Conservation (phyloP, 2,329 filamentous ascomycete species). For the Aspergillus brasiliensis region DNA sequence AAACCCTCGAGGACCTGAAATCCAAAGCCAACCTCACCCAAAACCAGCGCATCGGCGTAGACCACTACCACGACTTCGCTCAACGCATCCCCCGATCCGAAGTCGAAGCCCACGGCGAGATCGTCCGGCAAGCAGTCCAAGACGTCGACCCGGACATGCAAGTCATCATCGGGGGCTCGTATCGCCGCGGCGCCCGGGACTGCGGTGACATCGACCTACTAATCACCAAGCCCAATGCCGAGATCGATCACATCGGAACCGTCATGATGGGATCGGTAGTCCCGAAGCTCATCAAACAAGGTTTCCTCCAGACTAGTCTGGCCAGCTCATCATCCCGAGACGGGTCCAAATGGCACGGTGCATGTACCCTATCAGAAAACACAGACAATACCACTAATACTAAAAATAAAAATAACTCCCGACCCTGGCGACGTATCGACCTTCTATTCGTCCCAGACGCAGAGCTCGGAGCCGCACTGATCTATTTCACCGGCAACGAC, state of each 20-base stretch:
- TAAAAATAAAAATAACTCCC: conserved; percentile 26
- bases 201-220: conserved; percentile 86
- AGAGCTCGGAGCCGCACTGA: conserved; percentile 78
- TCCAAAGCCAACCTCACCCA: conserved; percentile 63
- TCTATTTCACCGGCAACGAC: conserved; percentile 97
- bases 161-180: conserved; percentile 79
- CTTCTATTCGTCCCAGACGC: conserved; percentile 77
- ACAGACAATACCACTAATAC: no score
- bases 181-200: conserved; percentile 72
- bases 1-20: conserved; percentile 71
- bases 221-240: conserved; percentile 68
- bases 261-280: conserved; percentile 68
- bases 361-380: conserved; percentile 71
- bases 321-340: conserved; percentile 58
- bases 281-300: conserved; percentile 57
- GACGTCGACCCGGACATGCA: conserved; percentile 65
- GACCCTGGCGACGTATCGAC: conserved; percentile 78
- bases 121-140: conserved; percentile 63
- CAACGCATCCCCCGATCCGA: conserved; percentile 76
- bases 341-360: conserved; percentile 87
- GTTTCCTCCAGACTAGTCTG: conserved; percentile 71
- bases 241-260: conserved; percentile 59
- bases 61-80: conserved; percentile 78
- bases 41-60: conserved; percentile 74
- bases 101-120: conserved; percentile 67